Base-by-base conservation (phyloP, 495 filamentous ascomycete genomes). In the Aspergillus biplanus region DNA sequence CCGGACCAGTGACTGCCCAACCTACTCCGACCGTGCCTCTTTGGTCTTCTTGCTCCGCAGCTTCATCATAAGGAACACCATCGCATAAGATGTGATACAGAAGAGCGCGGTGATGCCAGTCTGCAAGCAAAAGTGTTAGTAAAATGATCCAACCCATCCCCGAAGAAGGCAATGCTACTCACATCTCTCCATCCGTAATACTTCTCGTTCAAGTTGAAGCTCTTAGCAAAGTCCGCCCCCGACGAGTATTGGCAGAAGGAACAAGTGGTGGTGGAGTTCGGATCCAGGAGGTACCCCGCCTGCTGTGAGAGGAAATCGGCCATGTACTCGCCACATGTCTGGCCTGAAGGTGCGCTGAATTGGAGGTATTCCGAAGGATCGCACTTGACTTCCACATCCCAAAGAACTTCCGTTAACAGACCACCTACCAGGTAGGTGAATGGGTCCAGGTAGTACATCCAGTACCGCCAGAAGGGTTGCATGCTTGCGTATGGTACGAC, bases 261-360 rank as follows among this genome's bases (percentile, higher is more conserved):
- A 73, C 91, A 96, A 0, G 64, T 61, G 0, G 61, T 60, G 0
- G 82, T 89, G 4, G 80, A 77, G 33, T 78, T 76, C 6, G 79
- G 69, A 65, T 90, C 79, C 21, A 78, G 63, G 15, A 93, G 76
- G 57, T 88, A 89, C 2, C 90, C 90, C 2, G 86, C 76, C 0
- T 75, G 71, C 0, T 63, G 61, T 0, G 64, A 53, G 2, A 85
- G 81, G 64, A 89, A 92, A 8, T 76, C 55, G 15, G 67, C 60
- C 73, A 92, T 73, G 66, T 92, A 96, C 63, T 86, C 80, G 16
- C 86, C 89, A 66, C 91, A 94, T 0, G 80, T 87, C 65, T 87
- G 79, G 2, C 85, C 87, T 34, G 57, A 53, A 0, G 90, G 90
- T 5, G 88, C 82, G 0, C 67, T 75, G 75, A 94, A 93, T 0